Evolutionary conservation across 78 protist species (phyloP).

Genomic region (Protostelium mycophagum): DNA sequence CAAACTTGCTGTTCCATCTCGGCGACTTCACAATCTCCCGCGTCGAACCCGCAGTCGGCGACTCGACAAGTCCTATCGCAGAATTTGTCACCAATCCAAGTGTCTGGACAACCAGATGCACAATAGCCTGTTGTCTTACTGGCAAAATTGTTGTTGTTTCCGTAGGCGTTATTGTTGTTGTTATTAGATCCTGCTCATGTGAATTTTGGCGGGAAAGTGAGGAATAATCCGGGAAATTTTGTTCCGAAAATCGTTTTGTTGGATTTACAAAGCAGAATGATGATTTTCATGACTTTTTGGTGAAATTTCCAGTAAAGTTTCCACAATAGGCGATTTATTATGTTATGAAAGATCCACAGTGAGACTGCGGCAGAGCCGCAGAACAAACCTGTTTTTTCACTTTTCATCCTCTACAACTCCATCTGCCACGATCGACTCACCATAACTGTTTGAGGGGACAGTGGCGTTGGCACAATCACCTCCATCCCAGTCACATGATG

Average conservation of each 20-base stretch:
- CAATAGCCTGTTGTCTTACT: constrained; percentile 21
- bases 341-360: too few relatives aligned
- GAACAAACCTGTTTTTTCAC: not conserved
- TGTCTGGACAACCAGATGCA: constrained; percentile 81
- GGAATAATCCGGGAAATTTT: too few relatives aligned
- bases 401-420: not conserved
- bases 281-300: too few relatives aligned
- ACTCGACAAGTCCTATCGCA: constrained; percentile 89
- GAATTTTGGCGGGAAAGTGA: too few relatives aligned
- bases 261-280: too few relatives aligned
- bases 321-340: too few relatives aligned
- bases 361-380: too few relatives aligned
- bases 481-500: constrained; percentile 79
- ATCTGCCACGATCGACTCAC: not conserved
- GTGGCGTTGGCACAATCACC: constrained; percentile 79
- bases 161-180: not conserved
- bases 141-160: not conserved
- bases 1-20: not conserved
- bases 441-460: not conserved
- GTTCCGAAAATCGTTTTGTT: too few relatives aligned
- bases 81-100: constrained; percentile 91
- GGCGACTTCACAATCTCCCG: constrained; percentile 81
- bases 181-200: too few relatives aligned
- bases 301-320: too few relatives aligned
- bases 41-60: constrained; percentile 82